A percentile compares a stretch with the other conserved stretches of the same genome.
Evolutionary conservation across 495 filamentous ascomycete genomes (phyloP).

Genomic region (Neurospora tetraspora): DNA sequence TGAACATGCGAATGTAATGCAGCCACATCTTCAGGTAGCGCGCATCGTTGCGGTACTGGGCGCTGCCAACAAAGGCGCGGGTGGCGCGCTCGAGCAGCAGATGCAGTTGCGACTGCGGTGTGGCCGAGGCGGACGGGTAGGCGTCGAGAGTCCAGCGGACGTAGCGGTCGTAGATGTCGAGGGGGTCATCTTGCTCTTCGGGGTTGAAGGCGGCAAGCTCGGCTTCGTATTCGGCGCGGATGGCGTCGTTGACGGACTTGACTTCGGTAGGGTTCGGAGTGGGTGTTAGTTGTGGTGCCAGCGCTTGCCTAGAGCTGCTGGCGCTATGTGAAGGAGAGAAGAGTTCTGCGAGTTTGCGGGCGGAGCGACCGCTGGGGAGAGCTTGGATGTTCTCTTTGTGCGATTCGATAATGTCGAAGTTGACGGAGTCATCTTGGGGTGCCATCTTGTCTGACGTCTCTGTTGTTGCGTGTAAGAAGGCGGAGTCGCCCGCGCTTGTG

Average conservation of each 20-base stretch:
- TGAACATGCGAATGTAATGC: slow-evolving; percentile 85
- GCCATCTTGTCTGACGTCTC: slow-evolving; percentile 29
- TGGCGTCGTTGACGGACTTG: slow-evolving; percentile 64
- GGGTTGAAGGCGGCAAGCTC: slow-evolving; percentile 59
- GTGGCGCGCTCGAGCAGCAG: slow-evolving; percentile 86
- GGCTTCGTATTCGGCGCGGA: slow-evolving; percentile 74
- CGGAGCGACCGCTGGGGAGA: slow-evolving; percentile 81
- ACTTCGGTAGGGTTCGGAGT: slow-evolving; percentile 57
- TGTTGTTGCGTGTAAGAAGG: not conserved
- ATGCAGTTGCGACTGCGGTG: slow-evolving; percentile 80
- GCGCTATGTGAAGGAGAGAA: slow-evolving; percentile 58
- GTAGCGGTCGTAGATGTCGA: slow-evolving; percentile 94
- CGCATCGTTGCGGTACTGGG: slow-evolving; percentile 90
- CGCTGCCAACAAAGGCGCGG: slow-evolving; percentile 68
- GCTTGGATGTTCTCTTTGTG: slow-evolving; percentile 98
- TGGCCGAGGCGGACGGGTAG: slow-evolving; percentile 88
- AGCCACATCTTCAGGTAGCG: slow-evolving; percentile 90
- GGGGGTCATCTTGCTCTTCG: slow-evolving; percentile 78
- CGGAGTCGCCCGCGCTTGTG: not conserved
- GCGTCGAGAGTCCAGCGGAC: slow-evolving; percentile 93
- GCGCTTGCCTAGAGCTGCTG: slow-evolving; percentile 25
- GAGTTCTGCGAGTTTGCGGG: slow-evolving; percentile 74
- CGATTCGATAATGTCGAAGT: slow-evolving; percentile 91
- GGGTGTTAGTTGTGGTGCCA: not conserved
- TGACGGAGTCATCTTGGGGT: slow-evolving; percentile 46